Evolutionary conservation across 2,329 filamentous ascomycete species (phyloP).

Genomic region (Penicillium janthinellum): DNA sequence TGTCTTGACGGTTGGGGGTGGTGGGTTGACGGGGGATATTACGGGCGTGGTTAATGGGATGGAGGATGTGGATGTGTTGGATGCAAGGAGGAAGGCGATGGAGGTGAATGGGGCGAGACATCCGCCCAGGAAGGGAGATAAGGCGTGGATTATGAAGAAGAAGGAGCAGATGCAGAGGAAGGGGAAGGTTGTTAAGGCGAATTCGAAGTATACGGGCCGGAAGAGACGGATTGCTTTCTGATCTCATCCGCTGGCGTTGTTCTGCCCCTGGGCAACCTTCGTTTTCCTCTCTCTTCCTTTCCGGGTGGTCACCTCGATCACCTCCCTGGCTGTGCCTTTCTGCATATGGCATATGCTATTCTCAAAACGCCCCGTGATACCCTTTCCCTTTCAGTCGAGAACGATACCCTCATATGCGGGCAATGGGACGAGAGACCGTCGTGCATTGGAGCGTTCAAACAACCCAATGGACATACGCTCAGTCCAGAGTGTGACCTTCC

Average conservation of each 20-base stretch:
- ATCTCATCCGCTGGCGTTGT: constrained; percentile 12
- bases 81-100: constrained; percentile 60
- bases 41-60: constrained; percentile 86
- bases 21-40: constrained; percentile 70
- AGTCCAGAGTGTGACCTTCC: not conserved
- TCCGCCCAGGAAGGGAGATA: constrained; percentile 50
- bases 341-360: not conserved
- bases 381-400: constrained; percentile 1
- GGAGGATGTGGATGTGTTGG: constrained; percentile 82
- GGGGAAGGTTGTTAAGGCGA: constrained; percentile 90
- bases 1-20: constrained; percentile 84
- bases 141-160: constrained; percentile 58
- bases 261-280: not conserved
- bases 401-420: not conserved
- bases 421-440: not conserved
- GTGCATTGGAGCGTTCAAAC: not conserved
- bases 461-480: not conserved
- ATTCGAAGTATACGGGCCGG: constrained; percentile 89
- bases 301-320: not conserved
- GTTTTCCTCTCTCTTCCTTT: not conserved
- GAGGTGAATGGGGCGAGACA: constrained; percentile 49
- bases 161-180: constrained; percentile 94
- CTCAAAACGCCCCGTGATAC: constrained; percentile 6
- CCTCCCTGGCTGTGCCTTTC: not conserved
- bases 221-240: constrained; percentile 81